These are phyloP conservation scores for Ophiostoma sp. DNA, from an alignment of 2,329 filamentous ascomycete genomes.

Conservation along the genomic window DNA sequence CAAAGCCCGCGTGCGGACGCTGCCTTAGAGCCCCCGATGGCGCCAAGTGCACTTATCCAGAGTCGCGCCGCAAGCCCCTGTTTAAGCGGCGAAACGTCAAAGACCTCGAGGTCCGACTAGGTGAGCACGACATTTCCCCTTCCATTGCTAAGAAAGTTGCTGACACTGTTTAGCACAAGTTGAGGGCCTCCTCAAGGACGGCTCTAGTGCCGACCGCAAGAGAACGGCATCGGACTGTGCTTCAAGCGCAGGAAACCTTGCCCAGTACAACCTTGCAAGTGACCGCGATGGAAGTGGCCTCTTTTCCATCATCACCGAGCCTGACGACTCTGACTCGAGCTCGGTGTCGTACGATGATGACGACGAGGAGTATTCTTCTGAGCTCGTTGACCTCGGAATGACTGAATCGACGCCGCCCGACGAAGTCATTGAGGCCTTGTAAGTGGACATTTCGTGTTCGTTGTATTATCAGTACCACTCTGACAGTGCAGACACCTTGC, in stretches of 20 bases:
- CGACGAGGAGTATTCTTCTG: conserved; percentile 38
- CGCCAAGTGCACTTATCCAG: conserved; percentile 80
- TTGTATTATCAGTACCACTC: background rate
- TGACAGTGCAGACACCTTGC: conserved; percentile 52
- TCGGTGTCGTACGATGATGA: conserved; percentile 26
- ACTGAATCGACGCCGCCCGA: conserved; percentile 74
- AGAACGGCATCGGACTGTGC: background rate
- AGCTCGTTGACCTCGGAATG: conserved; percentile 73
- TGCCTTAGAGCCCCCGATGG: conserved; percentile 59
- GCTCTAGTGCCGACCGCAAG: conserved; percentile 28
- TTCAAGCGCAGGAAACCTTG: background rate
- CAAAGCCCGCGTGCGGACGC: conserved; percentile 71
- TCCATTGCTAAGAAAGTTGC: background rate
- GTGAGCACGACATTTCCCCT: conserved; percentile 43
- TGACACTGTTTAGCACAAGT: conserved; percentile 58
- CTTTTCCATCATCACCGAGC: background rate
- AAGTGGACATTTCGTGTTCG: conserved; percentile 32
- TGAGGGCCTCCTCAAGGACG: conserved; percentile 69
- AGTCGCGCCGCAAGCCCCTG: conserved; percentile 80
- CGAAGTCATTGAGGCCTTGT: conserved; percentile 80
- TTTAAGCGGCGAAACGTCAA: conserved; percentile 87
- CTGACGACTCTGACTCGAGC: background rate
- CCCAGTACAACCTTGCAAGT: background rate
- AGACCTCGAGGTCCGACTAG: conserved; percentile 79
- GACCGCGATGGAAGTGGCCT: conserved; percentile 1